Percentiles rank a stretch among this genome's conserved stretches.
phyloP scores from a whole-genome alignment of 371 early-diverging fungal species.

The Mucor indicus region DNA sequence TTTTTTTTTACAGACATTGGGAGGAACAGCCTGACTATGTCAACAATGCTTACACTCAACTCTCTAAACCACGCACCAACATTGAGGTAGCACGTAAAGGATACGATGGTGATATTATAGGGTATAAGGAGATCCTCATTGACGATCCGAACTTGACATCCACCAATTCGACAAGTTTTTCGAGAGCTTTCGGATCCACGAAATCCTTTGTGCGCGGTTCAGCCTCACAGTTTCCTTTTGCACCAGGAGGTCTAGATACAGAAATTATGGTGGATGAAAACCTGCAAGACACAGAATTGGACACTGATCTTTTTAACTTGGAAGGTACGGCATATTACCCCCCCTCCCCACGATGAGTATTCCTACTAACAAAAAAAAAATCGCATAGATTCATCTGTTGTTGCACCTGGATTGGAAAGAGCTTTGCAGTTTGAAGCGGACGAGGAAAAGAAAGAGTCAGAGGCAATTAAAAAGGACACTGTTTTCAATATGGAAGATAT shows the following conservation, averaged over 20 bases:
- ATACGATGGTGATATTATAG: slow-evolving; percentile 50
- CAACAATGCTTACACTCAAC: slow-evolving; percentile 37
- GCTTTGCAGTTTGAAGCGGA: slow-evolving; percentile 49
- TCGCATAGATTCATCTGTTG: slow-evolving; percentile 13
- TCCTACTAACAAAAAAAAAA: neutral
- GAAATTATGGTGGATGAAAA: slow-evolving; percentile 30
- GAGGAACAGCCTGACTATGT: slow-evolving; percentile 48
- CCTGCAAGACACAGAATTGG: slow-evolving; percentile 30
- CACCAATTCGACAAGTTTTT: slow-evolving; percentile 74
- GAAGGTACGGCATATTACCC: slow-evolving; percentile 19
- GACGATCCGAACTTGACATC: slow-evolving; percentile 50
- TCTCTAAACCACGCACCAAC: slow-evolving; percentile 43
- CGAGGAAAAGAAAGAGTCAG: slow-evolving; percentile 2
- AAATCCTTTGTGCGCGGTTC: slow-evolving; percentile 75
- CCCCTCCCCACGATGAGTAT: neutral
- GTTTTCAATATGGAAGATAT: slow-evolving; percentile 60
- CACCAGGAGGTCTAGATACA: slow-evolving; percentile 69
- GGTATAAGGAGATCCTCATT: slow-evolving; percentile 43
- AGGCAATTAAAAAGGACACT: slow-evolving; percentile 9
- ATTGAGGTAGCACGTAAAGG: slow-evolving; percentile 47
- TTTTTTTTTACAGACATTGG: slow-evolving; percentile 36
- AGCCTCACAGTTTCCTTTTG: slow-evolving; percentile 73
- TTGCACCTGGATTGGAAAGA: slow-evolving; percentile 68
- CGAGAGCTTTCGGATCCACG: slow-evolving; percentile 60
- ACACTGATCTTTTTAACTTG: slow-evolving; percentile 25